Evolutionary conservation across 2,329 filamentous ascomycete genomes (phyloP), one percentile per base, ranked within the genome.

Genomic region (Aspergillus sp.): DNA sequence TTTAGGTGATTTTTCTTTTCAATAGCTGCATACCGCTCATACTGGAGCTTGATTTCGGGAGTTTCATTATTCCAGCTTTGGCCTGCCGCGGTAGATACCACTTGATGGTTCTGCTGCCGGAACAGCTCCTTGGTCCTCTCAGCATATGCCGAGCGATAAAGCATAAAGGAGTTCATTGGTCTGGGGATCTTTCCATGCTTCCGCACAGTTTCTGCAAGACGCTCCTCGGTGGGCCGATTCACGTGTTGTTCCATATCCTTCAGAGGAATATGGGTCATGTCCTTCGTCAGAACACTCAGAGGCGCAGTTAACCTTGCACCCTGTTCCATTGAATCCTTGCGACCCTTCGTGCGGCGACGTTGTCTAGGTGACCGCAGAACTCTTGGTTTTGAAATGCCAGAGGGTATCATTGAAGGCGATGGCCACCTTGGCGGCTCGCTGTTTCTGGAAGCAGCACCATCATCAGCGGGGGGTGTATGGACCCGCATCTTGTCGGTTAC

Each of bases 101-200:
- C 80, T 73, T 99, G 93, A 73, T 99, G 93, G 76, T 98, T 97
- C 74, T 95, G 93, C 67, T 95, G 87, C 13, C 85, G 80, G 66
- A 89, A 90, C 81, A 87, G 90, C 51, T 85, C 81, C 74, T 96
- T 96, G 58, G 90, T 91, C 32, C 92, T 83, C 60, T 95, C 90
- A 59, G 96, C 90, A 70, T 91, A 97, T 6, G 91, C 91, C 64
- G 95, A 96, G 42, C 95, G 89, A 74, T 99, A 99, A 50, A 99
- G 81, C 89, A 99, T 96, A 78, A 98, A 99, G 1, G 91, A 93
- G 74, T 99, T 99, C 89, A 97, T 96, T 3, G 95, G 93, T 30
- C 95, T 84, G 67, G 93, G 91, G 64, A 98, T 84, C 71, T 93
- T 92, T 24, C 90, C 90, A 36, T 86, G 79, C 66, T 87, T 91